Evolutionary conservation across 2,329 filamentous ascomycete genomes (phyloP).

Genomic region (Alternaria dauci): DNA sequence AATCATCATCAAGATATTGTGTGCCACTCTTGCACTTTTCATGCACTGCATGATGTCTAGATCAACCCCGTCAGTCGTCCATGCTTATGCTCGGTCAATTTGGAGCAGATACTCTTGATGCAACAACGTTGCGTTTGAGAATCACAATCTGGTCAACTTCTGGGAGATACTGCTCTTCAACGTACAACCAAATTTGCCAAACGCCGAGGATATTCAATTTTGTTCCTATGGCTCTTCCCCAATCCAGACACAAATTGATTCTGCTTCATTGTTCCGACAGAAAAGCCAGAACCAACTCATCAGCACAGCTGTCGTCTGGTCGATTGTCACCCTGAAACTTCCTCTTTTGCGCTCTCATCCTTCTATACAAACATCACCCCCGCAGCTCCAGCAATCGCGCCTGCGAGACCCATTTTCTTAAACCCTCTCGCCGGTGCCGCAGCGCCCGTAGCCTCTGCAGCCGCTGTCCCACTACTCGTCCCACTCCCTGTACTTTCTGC

Average conservation of each 20-base stretch:
- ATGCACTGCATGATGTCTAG: neutral
- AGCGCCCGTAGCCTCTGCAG: conserved; percentile 2
- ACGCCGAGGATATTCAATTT: neutral
- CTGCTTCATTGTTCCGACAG: neutral
- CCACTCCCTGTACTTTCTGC: neutral
- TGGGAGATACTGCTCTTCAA: neutral
- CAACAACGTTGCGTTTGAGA: neutral
- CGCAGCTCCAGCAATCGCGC: conserved; percentile 29
- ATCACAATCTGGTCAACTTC: neutral
- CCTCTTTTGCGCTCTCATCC: neutral
- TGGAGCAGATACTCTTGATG: neutral
- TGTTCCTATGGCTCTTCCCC: neutral
- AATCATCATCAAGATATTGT: neutral
- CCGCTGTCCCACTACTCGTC: conserved; percentile 1
- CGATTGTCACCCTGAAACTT: neutral
- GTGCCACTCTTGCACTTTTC: neutral
- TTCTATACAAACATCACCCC: conserved; percentile 26
- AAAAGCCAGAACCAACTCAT: neutral
- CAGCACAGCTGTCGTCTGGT: neutral
- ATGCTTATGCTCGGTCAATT: neutral
- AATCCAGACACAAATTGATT: neutral
- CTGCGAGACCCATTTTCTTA: conserved; percentile 27
- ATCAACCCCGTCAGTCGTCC: neutral
- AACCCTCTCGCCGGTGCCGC: neutral
- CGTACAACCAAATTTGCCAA: neutral